Conservation (phyloP, 257 asterid genomes). For the Jaltomata sinuosa region DNA sequence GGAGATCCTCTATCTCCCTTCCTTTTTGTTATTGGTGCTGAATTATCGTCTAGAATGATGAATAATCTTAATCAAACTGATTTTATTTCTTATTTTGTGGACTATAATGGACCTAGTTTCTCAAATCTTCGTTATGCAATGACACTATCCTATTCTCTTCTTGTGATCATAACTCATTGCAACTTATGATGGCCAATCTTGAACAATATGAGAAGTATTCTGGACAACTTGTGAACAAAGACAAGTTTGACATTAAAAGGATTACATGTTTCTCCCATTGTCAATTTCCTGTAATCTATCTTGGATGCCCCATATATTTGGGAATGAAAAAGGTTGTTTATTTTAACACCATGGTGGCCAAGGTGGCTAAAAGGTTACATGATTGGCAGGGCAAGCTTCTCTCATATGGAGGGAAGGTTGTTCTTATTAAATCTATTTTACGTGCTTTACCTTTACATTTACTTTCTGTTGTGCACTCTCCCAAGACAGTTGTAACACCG, state of each 20-base stretch:
- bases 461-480: background rate
- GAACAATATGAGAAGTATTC: background rate
- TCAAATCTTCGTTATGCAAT: background rate
- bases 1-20: background rate
- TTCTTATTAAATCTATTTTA: background rate
- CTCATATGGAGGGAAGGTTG: background rate
- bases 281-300: background rate
- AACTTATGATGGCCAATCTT: background rate
- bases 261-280: background rate
- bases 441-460: background rate
- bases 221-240: background rate
- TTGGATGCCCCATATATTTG: background rate
- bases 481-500: too few species aligned
- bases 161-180: background rate
- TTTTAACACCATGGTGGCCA: background rate
- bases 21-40: background rate
- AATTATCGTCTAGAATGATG: background rate
- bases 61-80: too few species aligned
- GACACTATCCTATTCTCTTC: background rate
- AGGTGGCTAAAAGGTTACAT: background rate
- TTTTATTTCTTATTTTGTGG: background rate
- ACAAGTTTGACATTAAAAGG: background rate
- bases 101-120: background rate
- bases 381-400: background rate
- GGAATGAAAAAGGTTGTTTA: background rate